phyloP scores from a whole-genome alignment of 495 filamentous ascomycete species.

The Daldinia childiae region DNA sequence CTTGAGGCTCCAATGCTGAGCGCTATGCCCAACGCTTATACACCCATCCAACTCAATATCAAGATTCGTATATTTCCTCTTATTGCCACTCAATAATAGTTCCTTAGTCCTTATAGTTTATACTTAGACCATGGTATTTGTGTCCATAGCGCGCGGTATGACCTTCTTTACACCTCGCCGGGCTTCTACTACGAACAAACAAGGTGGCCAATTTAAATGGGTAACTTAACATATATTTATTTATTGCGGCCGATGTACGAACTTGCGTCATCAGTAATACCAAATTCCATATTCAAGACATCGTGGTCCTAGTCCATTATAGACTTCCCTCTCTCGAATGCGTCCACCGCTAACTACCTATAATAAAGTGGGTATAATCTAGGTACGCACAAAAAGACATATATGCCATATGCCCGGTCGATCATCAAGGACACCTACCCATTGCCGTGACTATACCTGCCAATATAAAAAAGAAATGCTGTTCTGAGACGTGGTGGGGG shows the following conservation, averaged over 20 bases:
- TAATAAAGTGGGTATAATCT: conserved; percentile 39
- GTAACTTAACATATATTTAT: not conserved
- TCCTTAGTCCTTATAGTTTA: not conserved
- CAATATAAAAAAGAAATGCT: conserved; percentile 21
- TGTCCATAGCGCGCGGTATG: not conserved
- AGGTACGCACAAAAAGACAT: conserved; percentile 31
- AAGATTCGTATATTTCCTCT: not conserved
- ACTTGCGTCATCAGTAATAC: not conserved
- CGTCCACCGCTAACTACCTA: conserved; percentile 25
- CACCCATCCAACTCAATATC: not conserved
- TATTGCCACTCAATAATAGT: too few relatives aligned
- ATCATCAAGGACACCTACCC: conserved; percentile 26
- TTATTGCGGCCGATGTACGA: not conserved
- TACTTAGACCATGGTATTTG: not conserved
- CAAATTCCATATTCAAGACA: conserved; percentile 4
- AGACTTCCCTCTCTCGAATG: conserved; percentile 17
- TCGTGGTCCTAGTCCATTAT: not conserved
- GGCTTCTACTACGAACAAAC: not conserved
- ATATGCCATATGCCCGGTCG: conserved; percentile 18
- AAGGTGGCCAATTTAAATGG: not conserved
- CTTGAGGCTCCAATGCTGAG: not conserved
- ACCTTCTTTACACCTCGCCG: not conserved
- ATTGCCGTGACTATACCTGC: conserved; percentile 8
- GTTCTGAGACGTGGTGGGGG: not conserved
- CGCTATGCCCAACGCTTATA: not conserved